Evolutionary conservation across 805 yeast species (phyloP).

Genomic region (Saccharomycopsis sp.): DNA sequence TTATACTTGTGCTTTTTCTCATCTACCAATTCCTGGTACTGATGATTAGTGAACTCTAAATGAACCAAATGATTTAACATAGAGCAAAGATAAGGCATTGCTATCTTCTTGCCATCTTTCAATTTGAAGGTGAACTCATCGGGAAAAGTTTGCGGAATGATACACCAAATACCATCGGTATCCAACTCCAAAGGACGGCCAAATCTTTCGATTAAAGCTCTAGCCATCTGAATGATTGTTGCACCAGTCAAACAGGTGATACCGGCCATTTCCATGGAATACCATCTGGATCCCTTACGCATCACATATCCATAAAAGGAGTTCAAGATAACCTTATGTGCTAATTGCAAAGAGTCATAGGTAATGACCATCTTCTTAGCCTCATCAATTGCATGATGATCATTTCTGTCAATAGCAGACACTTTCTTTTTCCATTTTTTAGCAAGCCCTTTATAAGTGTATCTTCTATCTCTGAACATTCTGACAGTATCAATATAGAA

Average conservation of each 20-base stretch:
- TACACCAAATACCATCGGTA: conserved; percentile 99
- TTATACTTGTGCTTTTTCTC: conserved; percentile 61
- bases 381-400: conserved; percentile 67
- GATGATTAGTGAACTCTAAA: conserved; percentile 84
- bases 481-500: conserved; percentile 93
- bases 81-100: conserved; percentile 88
- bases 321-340: conserved; percentile 93
- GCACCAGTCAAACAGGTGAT: conserved; percentile 98
- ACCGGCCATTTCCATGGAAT: conserved; percentile 99
- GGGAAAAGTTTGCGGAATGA: conserved; percentile 87
- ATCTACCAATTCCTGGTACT: conserved; percentile 82
- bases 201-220: conserved; percentile 80
- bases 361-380: conserved; percentile 90
- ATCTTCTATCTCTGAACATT: conserved; percentile 90
- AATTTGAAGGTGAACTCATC: conserved; percentile 70
- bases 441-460: conserved; percentile 88
- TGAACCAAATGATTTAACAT: conserved; percentile 94
- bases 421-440: conserved; percentile 89
- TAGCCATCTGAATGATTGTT: conserved; percentile 95
- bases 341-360: conserved; percentile 91
- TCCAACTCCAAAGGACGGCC: conserved; percentile 96
- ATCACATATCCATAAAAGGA: conserved; percentile 97
- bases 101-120: conserved; percentile 69
- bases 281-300: conserved; percentile 99
- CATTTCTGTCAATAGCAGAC: conserved; percentile 42